Conservation (phyloP, 208 protist species). For the Wallacemonas sp. region DNA sequence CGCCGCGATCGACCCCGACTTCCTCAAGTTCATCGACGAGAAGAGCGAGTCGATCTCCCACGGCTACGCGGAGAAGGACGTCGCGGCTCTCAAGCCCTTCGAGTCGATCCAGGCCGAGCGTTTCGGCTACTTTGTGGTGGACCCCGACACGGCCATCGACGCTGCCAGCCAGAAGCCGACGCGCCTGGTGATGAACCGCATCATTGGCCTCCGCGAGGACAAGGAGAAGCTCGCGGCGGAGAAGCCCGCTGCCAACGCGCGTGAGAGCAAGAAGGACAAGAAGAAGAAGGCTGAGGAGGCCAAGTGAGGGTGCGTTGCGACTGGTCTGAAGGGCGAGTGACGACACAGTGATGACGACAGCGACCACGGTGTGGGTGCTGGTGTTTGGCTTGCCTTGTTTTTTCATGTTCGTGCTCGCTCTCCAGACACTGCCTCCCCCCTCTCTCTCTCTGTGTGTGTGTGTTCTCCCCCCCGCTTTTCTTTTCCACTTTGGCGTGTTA, state of each 20-base stretch:
- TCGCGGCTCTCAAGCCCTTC: constrained; percentile 51
- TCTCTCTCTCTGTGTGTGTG: no score
- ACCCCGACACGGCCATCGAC: constrained; percentile 63
- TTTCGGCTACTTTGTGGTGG: constrained; percentile 92
- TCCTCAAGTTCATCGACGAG: constrained; percentile 87
- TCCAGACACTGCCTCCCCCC: no score
- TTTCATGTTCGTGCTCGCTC: no score
- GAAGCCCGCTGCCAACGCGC: constrained; percentile 18
- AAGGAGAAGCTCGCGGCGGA: constrained; percentile 62
- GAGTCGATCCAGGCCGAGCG: constrained; percentile 90
- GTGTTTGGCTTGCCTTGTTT: no score
- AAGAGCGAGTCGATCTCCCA: constrained; percentile 69
- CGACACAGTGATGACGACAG: no score
- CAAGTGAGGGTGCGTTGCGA: neutral
- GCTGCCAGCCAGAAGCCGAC: neutral
- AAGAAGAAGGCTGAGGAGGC: constrained; percentile 26
- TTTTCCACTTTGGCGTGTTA: no score
- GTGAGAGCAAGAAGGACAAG: constrained; percentile 16
- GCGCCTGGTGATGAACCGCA: constrained; percentile 89
- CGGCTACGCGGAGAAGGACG: constrained; percentile 70
- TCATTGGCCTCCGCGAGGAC: constrained; percentile 85
- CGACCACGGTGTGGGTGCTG: no score
- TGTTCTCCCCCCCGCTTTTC: no score
- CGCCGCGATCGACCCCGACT: constrained; percentile 82
- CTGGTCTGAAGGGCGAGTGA: no score